These are phyloP conservation scores for Elsinoe arachidis DNA, from an alignment of 2,329 filamentous ascomycete genomes.

Conservation along the genomic window DNA sequence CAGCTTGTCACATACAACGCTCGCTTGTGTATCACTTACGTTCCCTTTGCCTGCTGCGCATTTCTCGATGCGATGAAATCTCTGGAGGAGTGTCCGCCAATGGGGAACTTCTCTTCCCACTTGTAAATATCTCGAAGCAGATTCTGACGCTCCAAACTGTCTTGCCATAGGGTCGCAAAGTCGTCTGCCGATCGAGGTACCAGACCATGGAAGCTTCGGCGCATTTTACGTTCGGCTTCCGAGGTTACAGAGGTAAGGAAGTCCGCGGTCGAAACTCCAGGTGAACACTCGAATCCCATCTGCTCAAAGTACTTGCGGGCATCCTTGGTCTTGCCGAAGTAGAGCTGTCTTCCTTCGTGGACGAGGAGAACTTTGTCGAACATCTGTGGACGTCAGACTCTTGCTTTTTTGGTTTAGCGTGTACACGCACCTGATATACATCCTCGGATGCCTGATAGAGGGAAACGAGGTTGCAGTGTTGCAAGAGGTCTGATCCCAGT, in stretches of 20 bases:
- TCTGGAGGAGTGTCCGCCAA: conserved; percentile 47
- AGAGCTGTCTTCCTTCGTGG: conserved; percentile 70
- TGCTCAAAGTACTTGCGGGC: conserved; percentile 59
- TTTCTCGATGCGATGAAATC: conserved; percentile 37
- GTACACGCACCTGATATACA: conserved; percentile 49
- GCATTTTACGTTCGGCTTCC: conserved; percentile 48
- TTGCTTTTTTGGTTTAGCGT: conserved; percentile 18
- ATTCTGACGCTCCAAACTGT: conserved; percentile 16
- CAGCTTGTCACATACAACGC: not conserved
- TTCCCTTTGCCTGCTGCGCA: conserved; percentile 31
- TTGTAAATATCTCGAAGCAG: conserved; percentile 41
- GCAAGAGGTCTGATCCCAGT: conserved; percentile 41
- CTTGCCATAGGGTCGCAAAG: conserved; percentile 48
- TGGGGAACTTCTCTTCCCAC: conserved; percentile 50
- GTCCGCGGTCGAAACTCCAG: conserved; percentile 60
- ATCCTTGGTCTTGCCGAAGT: conserved; percentile 53
- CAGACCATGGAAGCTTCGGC: conserved; percentile 49
- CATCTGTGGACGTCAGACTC: not conserved
- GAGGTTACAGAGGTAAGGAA: conserved; percentile 67
- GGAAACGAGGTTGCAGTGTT: conserved; percentile 45
- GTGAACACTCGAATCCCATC: conserved; percentile 59
- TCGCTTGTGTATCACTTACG: conserved; percentile 24
- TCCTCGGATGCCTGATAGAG: conserved; percentile 45
- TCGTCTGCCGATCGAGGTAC: conserved; percentile 63
- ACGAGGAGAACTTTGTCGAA: conserved; percentile 70